phyloP scores from a whole-genome alignment of 345 rosid genomes.

The Populus nigra region DNA sequence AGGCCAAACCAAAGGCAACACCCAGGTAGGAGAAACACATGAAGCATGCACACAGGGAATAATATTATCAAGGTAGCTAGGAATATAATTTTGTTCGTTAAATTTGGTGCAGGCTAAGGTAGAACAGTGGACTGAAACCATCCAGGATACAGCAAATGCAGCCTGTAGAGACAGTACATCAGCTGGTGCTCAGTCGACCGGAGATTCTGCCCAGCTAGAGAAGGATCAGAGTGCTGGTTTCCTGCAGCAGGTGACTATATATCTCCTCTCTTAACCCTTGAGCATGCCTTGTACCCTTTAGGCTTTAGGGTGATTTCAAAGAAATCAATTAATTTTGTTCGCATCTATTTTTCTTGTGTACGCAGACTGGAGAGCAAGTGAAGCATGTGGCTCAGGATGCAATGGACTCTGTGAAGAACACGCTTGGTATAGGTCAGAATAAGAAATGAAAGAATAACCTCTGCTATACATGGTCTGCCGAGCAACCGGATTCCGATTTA shows the following conservation, averaged over 20 bases:
- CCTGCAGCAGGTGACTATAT: constrained; percentile 15
- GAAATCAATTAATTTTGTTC: too few relatives aligned
- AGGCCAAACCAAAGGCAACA: constrained; percentile 14
- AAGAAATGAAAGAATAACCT: background rate
- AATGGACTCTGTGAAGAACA: constrained; percentile 26
- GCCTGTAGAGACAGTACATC: constrained; percentile 15
- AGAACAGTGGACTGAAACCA: background rate
- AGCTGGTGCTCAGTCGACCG: background rate
- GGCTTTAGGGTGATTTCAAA: background rate
- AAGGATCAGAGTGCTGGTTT: constrained; percentile 8
- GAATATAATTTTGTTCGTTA: background rate
- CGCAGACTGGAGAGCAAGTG: constrained; percentile 42
- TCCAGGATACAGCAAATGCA: constrained; percentile 13
- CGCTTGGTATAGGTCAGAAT: background rate
- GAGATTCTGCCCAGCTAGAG: constrained; percentile 1
- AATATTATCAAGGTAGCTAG: background rate
- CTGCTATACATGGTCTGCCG: background rate
- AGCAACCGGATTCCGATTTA: background rate
- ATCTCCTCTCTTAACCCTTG: background rate
- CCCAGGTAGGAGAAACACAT: background rate
- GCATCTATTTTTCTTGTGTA: background rate
- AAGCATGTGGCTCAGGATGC: constrained; percentile 51
- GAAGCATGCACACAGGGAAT: too few relatives aligned
- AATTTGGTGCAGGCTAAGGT: constrained; percentile 6
- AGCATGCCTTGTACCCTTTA: background rate